Percentiles rank a stretch among this genome's conserved stretches.
Conservation (phyloP, 257 asterid genomes). For the Nicotiana tabacum region DNA sequence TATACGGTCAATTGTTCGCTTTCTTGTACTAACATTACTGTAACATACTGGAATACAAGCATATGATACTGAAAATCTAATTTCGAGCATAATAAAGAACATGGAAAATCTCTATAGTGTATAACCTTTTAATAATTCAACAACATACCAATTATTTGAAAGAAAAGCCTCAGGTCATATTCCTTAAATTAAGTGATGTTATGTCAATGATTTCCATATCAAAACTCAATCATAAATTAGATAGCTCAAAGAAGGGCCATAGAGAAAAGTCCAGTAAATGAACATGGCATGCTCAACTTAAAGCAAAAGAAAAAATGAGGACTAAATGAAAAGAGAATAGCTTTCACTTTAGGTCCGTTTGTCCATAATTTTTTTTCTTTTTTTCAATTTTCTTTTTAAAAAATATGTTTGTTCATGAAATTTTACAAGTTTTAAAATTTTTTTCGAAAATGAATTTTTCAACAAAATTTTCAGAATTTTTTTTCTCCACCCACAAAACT, state of each 20-base stretch:
- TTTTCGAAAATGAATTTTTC: no score
- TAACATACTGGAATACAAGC: neutral
- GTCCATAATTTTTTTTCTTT: no score
- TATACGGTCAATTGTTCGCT: no score
- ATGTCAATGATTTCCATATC: slow-evolving; percentile 14
- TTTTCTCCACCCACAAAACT: no score
- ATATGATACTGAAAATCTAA: neutral
- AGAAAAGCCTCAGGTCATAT: neutral
- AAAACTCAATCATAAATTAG: slow-evolving; percentile 15
- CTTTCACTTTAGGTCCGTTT: neutral
- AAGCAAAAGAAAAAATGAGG: neutral
- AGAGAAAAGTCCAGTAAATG: slow-evolving; percentile 12
- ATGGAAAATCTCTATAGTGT: neutral
- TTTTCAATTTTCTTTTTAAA: no score
- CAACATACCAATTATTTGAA: neutral
- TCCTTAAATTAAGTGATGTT: slow-evolving; percentile 26
- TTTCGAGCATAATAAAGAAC: neutral
- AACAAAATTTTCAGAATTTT: no score
- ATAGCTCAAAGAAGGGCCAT: slow-evolving; percentile 34
- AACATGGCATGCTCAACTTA: slow-evolving; percentile 10
- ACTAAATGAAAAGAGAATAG: neutral
- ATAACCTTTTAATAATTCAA: neutral
- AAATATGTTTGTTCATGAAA: no score
- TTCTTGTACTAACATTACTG: no score
- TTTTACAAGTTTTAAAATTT: no score